Conservation (phyloP, 1,284 basidiomycete species). For the Tremellales sp. region DNA sequence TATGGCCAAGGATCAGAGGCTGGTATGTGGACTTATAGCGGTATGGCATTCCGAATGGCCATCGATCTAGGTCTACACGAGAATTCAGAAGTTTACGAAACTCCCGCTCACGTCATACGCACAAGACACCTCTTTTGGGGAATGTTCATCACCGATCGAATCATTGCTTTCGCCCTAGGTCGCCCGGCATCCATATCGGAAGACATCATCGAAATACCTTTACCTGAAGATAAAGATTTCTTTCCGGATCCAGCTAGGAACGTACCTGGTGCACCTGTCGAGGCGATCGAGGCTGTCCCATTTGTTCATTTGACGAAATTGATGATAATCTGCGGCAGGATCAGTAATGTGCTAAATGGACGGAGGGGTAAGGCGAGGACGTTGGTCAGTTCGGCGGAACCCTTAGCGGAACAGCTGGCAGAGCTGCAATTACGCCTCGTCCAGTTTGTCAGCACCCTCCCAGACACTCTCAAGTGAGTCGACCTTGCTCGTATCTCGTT, state of each 20-base stretch:
- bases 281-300: constrained; percentile 44
- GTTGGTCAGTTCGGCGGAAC: constrained; percentile 36
- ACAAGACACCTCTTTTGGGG: constrained; percentile 49
- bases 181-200: constrained; percentile 46
- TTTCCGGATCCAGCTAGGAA: constrained; percentile 44
- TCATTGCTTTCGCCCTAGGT: constrained; percentile 46
- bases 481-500: background rate
- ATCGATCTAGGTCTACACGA: constrained; percentile 51
- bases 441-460: constrained; percentile 46
- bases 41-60: constrained; percentile 51
- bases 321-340: constrained; percentile 51
- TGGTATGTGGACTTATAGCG: constrained; percentile 46
- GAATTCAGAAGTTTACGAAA: constrained; percentile 49
- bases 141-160: constrained; percentile 49
- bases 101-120: constrained; percentile 44
- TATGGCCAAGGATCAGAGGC: constrained; percentile 51
- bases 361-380: constrained; percentile 45
- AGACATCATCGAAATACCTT: constrained; percentile 50
- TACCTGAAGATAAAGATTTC: constrained; percentile 49
- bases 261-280: constrained; percentile 20
- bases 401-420: constrained; percentile 36
- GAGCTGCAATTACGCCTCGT: constrained; percentile 48
- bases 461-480: constrained; percentile 32
- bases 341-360: constrained; percentile 49
- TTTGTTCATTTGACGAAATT: constrained; percentile 48